A percentile compares a stretch with the other conserved stretches of the same genome.
These are phyloP conservation scores for Teunomyces cretensis DNA, from an alignment of 805 yeast genomes.

Conservation along the genomic window DNA sequence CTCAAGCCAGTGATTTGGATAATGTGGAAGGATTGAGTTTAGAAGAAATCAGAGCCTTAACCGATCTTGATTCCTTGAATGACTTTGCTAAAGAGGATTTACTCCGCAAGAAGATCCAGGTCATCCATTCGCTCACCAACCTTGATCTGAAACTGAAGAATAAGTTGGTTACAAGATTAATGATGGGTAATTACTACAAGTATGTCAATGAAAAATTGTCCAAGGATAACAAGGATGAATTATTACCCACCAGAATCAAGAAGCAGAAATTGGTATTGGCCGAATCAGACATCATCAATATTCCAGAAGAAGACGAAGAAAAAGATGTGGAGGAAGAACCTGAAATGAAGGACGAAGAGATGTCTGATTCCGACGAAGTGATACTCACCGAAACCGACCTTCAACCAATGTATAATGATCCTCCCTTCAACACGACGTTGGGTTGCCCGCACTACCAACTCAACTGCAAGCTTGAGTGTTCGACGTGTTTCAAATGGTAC, in stretches of 20 bases:
- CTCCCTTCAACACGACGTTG: conserved; percentile 40
- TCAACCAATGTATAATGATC: conserved; percentile 47
- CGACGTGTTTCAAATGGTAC: conserved; percentile 71
- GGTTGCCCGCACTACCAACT: conserved; percentile 87
- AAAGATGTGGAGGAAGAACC: conserved; percentile 6
- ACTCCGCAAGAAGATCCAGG: conserved; percentile 50
- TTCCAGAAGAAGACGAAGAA: conserved; percentile 5
- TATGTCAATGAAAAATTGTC: conserved; percentile 35
- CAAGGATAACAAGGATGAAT: conserved; percentile 6
- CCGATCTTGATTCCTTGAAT: conserved; percentile 33
- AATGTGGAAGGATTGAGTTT: conserved; percentile 35
- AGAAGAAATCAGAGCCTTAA: conserved; percentile 35
- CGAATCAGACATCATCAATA: background rate
- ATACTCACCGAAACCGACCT: conserved; percentile 48
- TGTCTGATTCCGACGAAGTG: conserved; percentile 39
- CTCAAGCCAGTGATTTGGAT: conserved; percentile 27
- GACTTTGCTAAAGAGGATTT: conserved; percentile 39
- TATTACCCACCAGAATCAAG: conserved; percentile 10
- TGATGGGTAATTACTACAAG: conserved; percentile 67
- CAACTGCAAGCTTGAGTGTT: conserved; percentile 81
- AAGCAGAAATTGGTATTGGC: conserved; percentile 18
- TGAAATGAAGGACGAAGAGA: conserved; percentile 1
- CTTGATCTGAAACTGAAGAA: conserved; percentile 46
- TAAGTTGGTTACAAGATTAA: conserved; percentile 56
- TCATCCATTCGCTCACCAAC: conserved; percentile 38